Percentiles rank a stretch among this genome's conserved stretches.
Evolutionary conservation across 306 rosid species (phyloP).

Genomic region (Trifolium pratense): DNA sequence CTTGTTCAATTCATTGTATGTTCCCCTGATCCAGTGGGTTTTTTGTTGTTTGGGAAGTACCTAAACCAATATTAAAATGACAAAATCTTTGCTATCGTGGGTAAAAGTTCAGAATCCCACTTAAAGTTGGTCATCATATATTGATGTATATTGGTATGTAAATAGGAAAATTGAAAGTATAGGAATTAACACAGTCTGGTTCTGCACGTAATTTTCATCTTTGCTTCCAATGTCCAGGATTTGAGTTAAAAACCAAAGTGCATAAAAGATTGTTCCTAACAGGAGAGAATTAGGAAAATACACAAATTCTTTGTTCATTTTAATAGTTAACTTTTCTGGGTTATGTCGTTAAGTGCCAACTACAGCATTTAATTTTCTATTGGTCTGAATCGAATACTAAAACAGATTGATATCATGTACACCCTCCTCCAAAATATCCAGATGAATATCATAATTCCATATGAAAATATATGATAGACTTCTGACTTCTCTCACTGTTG

Average conservation of each 20-base stretch:
- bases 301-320: neutral
- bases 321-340: neutral
- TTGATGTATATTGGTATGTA: constrained; percentile 26
- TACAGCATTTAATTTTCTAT: neutral
- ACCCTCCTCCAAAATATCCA: neutral
- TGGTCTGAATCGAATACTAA: constrained; percentile 28
- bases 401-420: constrained; percentile 9
- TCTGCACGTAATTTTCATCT: constrained; percentile 5
- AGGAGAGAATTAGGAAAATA: constrained; percentile 9
- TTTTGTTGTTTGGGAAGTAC: neutral
- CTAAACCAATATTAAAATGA: constrained; percentile 30
- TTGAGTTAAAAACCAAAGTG: constrained; percentile 23
- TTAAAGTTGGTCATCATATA: constrained; percentile 30
- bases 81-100: constrained; percentile 13
- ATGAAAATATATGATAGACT: constrained; percentile 31
- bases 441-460: constrained; percentile 5
- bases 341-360: constrained; percentile 9
- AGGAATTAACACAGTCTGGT: constrained; percentile 26
- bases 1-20: neutral
- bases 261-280: neutral
- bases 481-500: constrained; percentile 44
- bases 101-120: constrained; percentile 23
- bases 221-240: constrained; percentile 4
- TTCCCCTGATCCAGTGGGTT: neutral
- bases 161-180: constrained; percentile 24